Conservation (phyloP, 345 rosid species). For the Citrus australasica region DNA sequence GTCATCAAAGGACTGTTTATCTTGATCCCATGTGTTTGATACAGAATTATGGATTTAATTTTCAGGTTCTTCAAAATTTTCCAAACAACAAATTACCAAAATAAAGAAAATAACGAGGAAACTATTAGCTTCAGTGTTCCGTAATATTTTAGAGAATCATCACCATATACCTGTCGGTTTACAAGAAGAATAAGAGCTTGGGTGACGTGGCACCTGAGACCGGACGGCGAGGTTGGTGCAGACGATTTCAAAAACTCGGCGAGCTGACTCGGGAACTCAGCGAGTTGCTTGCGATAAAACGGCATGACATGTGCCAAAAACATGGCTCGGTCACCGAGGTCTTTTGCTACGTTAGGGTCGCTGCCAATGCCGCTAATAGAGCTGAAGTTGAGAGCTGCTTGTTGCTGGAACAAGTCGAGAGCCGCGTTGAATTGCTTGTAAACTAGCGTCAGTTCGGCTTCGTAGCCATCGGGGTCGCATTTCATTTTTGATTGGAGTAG, state of each 20-base stretch:
- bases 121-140: neutral
- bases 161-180: slow-evolving; percentile 54
- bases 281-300: slow-evolving; percentile 65
- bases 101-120: neutral
- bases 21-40: neutral
- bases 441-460: slow-evolving; percentile 58
- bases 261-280: slow-evolving; percentile 59
- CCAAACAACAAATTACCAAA: neutral
- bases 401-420: slow-evolving; percentile 77
- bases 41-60: neutral
- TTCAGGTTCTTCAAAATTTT: neutral
- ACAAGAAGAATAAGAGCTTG: slow-evolving; percentile 76
- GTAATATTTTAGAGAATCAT: neutral
- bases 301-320: slow-evolving; percentile 84
- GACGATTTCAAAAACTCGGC: slow-evolving; percentile 68
- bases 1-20: too few species aligned
- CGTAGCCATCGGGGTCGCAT: slow-evolving; percentile 83
- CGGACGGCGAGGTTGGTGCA: slow-evolving; percentile 63
- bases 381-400: slow-evolving; percentile 68
- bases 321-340: slow-evolving; percentile 73
- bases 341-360: slow-evolving; percentile 69
- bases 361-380: slow-evolving; percentile 60
- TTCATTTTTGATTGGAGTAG: slow-evolving; percentile 82
- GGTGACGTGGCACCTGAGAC: slow-evolving; percentile 65
- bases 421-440: slow-evolving; percentile 78